A percentile compares a stretch with the other conserved stretches of the same genome.
Evolutionary conservation across 768 basidiomycete genomes (phyloP).

Genomic region (Zangia roseola): DNA sequence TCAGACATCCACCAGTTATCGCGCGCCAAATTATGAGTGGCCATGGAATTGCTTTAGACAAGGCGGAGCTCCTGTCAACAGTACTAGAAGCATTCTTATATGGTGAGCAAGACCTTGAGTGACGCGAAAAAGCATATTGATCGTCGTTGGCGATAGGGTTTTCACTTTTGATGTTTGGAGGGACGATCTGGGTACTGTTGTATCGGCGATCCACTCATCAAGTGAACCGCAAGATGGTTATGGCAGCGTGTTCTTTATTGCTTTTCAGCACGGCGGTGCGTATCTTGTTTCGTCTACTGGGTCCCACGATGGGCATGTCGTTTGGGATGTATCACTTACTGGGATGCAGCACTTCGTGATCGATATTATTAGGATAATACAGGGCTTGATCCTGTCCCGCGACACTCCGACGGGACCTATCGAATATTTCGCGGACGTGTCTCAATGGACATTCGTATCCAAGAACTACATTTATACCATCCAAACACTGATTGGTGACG

Average conservation of each 20-base stretch:
- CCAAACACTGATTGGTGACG: constrained; percentile 26
- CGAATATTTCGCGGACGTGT: constrained; percentile 21
- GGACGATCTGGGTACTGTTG: constrained; percentile 22
- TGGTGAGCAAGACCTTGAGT: background rate
- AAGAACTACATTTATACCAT: constrained; percentile 18
- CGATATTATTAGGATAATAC: constrained; percentile 15
- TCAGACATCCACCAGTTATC: too few relatives aligned
- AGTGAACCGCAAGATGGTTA: constrained; percentile 16
- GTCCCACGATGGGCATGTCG: background rate
- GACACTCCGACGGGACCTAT: constrained; percentile 23
- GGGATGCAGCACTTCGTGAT: constrained; percentile 14
- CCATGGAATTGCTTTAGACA: constrained; percentile 3
- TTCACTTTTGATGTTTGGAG: constrained; percentile 31
- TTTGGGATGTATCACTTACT: too few relatives aligned
- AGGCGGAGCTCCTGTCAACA: background rate
- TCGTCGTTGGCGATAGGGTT: constrained; percentile 23
- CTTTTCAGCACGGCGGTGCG: constrained; percentile 24
- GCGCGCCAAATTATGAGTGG: background rate
- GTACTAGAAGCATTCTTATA: constrained; percentile 4
- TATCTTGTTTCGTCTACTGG: background rate
- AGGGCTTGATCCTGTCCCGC: constrained; percentile 22
- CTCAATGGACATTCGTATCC: constrained; percentile 25
- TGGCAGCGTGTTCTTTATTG: constrained; percentile 20
- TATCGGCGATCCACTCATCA: background rate
- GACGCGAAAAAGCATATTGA: background rate